A percentile compares a stretch with the other conserved stretches of the same genome.
Evolutionary conservation across 495 filamentous ascomycete species (phyloP).

Genomic region (Friedmanniomyces simplex): DNA sequence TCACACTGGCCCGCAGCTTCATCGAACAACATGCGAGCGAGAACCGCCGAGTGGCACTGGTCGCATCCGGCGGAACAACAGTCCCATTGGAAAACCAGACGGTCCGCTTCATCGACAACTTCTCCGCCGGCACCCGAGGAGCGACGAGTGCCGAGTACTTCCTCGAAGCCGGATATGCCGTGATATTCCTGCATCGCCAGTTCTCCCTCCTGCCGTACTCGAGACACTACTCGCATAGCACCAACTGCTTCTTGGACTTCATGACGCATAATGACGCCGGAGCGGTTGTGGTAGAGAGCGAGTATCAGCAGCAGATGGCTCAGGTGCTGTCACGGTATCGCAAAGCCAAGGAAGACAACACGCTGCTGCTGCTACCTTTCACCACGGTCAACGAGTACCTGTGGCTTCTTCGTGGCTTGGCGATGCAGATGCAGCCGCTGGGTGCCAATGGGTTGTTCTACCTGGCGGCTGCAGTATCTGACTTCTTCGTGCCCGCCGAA

Average conservation of each 20-base stretch:
- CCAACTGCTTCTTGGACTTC: conserved; percentile 92
- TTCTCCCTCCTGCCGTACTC: conserved; percentile 91
- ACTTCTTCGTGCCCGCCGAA: conserved; percentile 89
- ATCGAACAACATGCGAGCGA: conserved; percentile 55
- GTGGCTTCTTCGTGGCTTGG: conserved; percentile 71
- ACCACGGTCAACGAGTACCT: conserved; percentile 91
- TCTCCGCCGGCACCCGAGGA: conserved; percentile 86
- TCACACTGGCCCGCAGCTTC: conserved; percentile 61
- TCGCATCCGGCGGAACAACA: conserved; percentile 93
- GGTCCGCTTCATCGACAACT: conserved; percentile 97
- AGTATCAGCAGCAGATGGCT: conserved; percentile 80
- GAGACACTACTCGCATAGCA: conserved; percentile 93
- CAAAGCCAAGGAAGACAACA: conserved; percentile 64
- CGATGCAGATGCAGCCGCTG: conserved; percentile 73
- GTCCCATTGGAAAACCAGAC: conserved; percentile 93
- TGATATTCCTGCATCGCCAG: conserved; percentile 90
- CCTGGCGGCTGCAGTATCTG: conserved; percentile 87
- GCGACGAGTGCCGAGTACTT: conserved; percentile 96
- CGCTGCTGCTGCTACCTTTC: conserved; percentile 74
- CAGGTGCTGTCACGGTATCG: conserved; percentile 77
- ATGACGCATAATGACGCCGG: conserved; percentile 55
- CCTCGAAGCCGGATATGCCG: conserved; percentile 82
- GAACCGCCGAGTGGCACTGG: conserved; percentile 62
- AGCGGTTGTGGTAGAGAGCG: conserved; percentile 62
- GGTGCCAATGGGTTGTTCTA: conserved; percentile 77